Evolutionary conservation across 2,329 filamentous ascomycete genomes (phyloP).

Genomic region (Lasiodiplodia sp.): DNA sequence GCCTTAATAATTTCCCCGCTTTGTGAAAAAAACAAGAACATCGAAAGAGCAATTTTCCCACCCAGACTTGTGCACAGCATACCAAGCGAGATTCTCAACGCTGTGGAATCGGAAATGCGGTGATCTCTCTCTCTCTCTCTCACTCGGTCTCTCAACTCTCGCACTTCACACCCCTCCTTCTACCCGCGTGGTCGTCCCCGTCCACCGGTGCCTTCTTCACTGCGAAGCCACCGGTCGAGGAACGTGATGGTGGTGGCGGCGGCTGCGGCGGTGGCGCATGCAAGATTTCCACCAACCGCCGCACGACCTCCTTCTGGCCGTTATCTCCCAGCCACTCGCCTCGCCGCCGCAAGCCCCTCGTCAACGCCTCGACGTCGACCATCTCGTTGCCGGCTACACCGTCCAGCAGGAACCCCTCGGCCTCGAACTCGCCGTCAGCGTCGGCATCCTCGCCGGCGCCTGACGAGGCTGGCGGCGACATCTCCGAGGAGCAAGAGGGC

Average conservation of each 20-base stretch:
- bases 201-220: not conserved
- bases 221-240: not conserved
- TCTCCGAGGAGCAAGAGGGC: not conserved
- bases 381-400: not conserved
- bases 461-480: not conserved
- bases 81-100: not conserved
- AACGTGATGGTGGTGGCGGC: not conserved
- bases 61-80: not conserved
- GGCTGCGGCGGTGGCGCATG: not conserved
- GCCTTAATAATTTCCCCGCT: not conserved
- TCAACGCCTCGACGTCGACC: not conserved
- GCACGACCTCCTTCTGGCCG: not conserved
- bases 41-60: not conserved
- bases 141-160: not conserved
- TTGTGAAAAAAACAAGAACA: not conserved
- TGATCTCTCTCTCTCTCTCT: too few relatives aligned
- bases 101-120: not conserved
- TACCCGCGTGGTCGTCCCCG: not conserved
- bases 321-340: not conserved
- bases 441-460: not conserved
- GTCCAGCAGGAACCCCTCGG: not conserved
- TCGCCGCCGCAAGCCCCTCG: not conserved
- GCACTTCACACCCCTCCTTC: not conserved
- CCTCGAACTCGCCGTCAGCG: not conserved
- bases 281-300: not conserved